Evolutionary conservation across 768 basidiomycete genomes (phyloP).

Genomic region (Russula olivacea): DNA sequence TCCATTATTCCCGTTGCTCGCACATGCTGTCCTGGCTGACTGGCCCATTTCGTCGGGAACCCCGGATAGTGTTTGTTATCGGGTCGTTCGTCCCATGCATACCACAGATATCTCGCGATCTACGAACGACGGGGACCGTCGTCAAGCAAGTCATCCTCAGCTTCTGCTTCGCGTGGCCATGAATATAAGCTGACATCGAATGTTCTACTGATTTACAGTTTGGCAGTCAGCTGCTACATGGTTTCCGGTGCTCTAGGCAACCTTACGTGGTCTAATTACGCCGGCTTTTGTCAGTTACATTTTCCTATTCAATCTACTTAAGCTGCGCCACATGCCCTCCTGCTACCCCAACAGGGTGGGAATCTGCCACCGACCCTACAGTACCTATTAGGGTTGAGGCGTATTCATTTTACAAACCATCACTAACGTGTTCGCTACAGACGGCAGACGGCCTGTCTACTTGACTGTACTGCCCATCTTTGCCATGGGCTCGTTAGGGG

Average conservation of each 20-base stretch:
- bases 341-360: not conserved
- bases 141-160: slow-evolving; percentile 43
- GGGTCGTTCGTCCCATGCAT: slow-evolving; percentile 71
- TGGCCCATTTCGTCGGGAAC: not conserved
- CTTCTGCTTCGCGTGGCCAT: not conserved
- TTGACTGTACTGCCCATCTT: slow-evolving; percentile 54
- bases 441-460: slow-evolving; percentile 61
- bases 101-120: slow-evolving; percentile 62
- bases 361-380: not conserved
- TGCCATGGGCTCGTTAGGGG: slow-evolving; percentile 53
- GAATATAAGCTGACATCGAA: not conserved
- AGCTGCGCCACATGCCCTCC: not conserved
- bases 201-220: not conserved
- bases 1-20: slow-evolving; percentile 10
- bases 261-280: slow-evolving; percentile 18
- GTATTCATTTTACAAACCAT: not conserved
- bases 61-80: slow-evolving; percentile 52
- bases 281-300: slow-evolving; percentile 5
- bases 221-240: slow-evolving; percentile 18
- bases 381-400: not conserved
- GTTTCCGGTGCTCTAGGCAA: slow-evolving; percentile 10
- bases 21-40: not conserved
- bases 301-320: slow-evolving; percentile 1
- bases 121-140: slow-evolving; percentile 49
- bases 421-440: slow-evolving; percentile 31